These are phyloP conservation scores for Paraleonurus japonicus DNA, from an alignment of 257 asterid species.

Conservation along the genomic window DNA sequence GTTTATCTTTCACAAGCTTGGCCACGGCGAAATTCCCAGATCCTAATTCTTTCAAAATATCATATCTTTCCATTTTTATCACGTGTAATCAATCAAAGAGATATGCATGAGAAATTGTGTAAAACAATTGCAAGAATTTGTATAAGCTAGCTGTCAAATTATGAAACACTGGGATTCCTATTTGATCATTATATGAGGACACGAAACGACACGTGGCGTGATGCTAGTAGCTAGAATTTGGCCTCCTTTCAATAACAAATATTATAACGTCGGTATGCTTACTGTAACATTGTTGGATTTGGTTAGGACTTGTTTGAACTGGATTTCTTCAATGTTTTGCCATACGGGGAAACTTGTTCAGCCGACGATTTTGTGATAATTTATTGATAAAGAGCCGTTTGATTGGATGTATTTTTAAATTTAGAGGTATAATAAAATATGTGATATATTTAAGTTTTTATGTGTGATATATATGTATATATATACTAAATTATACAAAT, in stretches of 20 bases:
- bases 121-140: background rate
- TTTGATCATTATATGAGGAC: slow-evolving; percentile 6
- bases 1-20: slow-evolving; percentile 66
- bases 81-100: background rate
- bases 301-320: background rate
- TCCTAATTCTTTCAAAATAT: slow-evolving; percentile 72
- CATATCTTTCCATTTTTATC: slow-evolving; percentile 67
- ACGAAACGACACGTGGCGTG: slow-evolving; percentile 32
- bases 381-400: too few species aligned
- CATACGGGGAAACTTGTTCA: slow-evolving; percentile 4
- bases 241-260: background rate
- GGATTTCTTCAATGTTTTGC: slow-evolving; percentile 13
- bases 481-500: too few species aligned
- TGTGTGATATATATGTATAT: too few species aligned
- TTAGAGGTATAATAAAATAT: too few species aligned
- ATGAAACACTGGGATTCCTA: too few species aligned
- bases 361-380: background rate
- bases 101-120: background rate
- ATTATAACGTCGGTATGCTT: background rate
- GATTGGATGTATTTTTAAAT: too few species aligned
- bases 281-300: background rate
- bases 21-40: slow-evolving; percentile 95
- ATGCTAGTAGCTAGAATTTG: slow-evolving; percentile 22
- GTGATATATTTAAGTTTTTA: too few species aligned
- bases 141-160: slow-evolving; percentile 10